These are phyloP conservation scores for Graphilbum ipis-grandicollis DNA, from an alignment of 2,329 filamentous ascomycete genomes.

Conservation along the genomic window DNA sequence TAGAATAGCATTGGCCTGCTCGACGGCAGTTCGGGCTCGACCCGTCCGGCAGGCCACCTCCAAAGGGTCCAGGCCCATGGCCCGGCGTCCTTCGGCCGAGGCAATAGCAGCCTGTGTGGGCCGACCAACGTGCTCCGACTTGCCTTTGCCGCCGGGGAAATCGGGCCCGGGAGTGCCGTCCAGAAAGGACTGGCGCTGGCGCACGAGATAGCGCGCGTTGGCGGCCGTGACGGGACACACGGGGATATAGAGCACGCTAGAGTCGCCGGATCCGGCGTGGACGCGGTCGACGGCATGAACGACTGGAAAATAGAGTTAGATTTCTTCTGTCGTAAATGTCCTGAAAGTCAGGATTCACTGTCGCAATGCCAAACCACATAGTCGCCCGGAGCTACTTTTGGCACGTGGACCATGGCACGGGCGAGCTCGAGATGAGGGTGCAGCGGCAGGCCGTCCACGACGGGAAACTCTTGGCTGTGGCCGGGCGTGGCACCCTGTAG, in stretches of 20 bases:
- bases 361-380: conserved; percentile 79
- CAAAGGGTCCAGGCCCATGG: conserved; percentile 28
- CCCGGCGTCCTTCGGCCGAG: conserved; percentile 19
- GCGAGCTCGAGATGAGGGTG: conserved; percentile 56
- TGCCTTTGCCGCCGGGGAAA: conserved; percentile 55
- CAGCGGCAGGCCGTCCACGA: conserved; percentile 18
- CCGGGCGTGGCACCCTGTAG: conserved; percentile 55
- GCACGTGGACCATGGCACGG: conserved; percentile 55
- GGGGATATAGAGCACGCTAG: conserved; percentile 78
- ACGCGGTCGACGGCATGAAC: conserved; percentile 73
- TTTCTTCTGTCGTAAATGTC: conserved; percentile 1
- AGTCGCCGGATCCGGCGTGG: conserved; percentile 55
- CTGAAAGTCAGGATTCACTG: conserved; percentile 20
- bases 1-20: conserved; percentile 25
- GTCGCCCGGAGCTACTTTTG: conserved; percentile 52
- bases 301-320: conserved; percentile 13
- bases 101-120: conserved; percentile 21
- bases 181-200: conserved; percentile 56
- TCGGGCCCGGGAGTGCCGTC: conserved; percentile 50
- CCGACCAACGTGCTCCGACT: conserved; percentile 33
- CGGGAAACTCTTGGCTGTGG: conserved; percentile 50
- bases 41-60: conserved; percentile 10
- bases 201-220: conserved; percentile 54
- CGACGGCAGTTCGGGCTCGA: conserved; percentile 20
- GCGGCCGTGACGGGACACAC: conserved; percentile 62